These are phyloP conservation scores for Wickerhamiella pararugosa DNA, from an alignment of 1,139 yeast species.

Conservation along the genomic window DNA sequence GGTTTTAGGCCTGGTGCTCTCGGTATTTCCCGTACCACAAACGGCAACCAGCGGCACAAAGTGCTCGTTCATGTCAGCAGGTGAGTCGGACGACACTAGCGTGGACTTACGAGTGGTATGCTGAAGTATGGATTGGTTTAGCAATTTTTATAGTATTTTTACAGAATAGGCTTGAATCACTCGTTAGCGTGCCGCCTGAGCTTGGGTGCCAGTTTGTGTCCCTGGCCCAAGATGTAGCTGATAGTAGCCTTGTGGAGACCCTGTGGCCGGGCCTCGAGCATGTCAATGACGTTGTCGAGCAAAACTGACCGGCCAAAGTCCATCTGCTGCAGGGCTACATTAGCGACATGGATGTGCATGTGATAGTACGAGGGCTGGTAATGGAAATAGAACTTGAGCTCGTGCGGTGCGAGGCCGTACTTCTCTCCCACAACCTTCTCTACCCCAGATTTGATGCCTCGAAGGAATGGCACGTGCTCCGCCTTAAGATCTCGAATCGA, in stretches of 20 bases:
- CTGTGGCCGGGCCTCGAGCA: slow-evolving; percentile 27
- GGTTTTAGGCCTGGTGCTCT: neutral
- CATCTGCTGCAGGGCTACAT: slow-evolving; percentile 53
- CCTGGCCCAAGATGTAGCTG: slow-evolving; percentile 21
- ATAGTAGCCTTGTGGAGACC: slow-evolving; percentile 25
- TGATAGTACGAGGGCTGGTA: slow-evolving; percentile 96
- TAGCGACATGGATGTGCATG: slow-evolving; percentile 85
- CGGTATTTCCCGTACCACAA: neutral
- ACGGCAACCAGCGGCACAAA: slow-evolving; percentile 4
- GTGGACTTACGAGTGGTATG: no score
- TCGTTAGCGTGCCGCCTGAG: neutral
- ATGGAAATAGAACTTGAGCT: slow-evolving; percentile 63
- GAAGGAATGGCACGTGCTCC: slow-evolving; percentile 43
- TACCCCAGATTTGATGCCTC: slow-evolving; percentile 32
- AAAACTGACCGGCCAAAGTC: slow-evolving; percentile 77
- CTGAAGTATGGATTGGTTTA: no score
- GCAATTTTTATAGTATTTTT: no score
- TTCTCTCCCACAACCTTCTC: slow-evolving; percentile 33
- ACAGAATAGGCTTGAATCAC: no score
- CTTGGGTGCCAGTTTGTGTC: slow-evolving; percentile 6
- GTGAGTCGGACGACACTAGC: no score
- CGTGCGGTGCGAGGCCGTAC: slow-evolving; percentile 33
- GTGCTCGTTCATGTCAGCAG: neutral
- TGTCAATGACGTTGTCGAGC: slow-evolving; percentile 69
- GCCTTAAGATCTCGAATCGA: slow-evolving; percentile 61